These are phyloP conservation scores for Berkeleyomyces rouxiae DNA, from an alignment of 2,329 filamentous ascomycete genomes.

Conservation along the genomic window DNA sequence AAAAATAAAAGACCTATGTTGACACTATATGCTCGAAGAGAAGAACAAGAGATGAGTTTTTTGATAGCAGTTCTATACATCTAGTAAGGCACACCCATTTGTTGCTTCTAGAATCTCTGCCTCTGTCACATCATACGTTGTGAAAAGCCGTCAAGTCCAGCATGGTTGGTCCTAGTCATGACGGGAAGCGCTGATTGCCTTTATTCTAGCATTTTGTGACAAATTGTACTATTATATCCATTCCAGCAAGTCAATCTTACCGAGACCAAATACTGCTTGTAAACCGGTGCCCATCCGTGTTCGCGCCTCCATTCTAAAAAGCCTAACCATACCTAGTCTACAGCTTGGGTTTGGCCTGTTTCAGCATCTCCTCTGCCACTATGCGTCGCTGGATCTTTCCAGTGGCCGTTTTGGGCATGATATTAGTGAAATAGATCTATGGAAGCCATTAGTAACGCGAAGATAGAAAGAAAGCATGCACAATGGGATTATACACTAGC, in stretches of 20 bases:
- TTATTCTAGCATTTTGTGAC: no score
- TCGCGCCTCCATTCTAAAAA: no score
- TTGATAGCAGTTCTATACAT: no score
- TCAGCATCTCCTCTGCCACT: constrained; percentile 72
- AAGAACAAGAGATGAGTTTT: no score
- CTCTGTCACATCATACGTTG: background rate
- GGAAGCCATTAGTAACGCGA: constrained; percentile 9
- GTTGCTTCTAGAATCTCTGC: background rate
- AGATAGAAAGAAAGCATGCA: constrained; percentile 16
- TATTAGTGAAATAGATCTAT: constrained; percentile 61
- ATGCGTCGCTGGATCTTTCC: constrained; percentile 76
- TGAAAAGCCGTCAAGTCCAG: background rate
- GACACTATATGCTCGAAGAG: no score
- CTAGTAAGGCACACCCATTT: no score
- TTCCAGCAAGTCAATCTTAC: no score
- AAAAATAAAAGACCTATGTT: no score
- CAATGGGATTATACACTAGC: background rate
- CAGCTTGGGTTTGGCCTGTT: constrained; percentile 46
- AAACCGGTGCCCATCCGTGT: no score
- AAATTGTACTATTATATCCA: no score
- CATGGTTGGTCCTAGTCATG: background rate
- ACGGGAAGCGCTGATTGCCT: no score
- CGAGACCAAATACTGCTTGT: no score
- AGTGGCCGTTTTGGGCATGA: constrained; percentile 85
- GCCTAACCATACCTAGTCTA: constrained; percentile 19